Conservation (phyloP, 768 basidiomycete species). For the Arthromyces matolae region DNA sequence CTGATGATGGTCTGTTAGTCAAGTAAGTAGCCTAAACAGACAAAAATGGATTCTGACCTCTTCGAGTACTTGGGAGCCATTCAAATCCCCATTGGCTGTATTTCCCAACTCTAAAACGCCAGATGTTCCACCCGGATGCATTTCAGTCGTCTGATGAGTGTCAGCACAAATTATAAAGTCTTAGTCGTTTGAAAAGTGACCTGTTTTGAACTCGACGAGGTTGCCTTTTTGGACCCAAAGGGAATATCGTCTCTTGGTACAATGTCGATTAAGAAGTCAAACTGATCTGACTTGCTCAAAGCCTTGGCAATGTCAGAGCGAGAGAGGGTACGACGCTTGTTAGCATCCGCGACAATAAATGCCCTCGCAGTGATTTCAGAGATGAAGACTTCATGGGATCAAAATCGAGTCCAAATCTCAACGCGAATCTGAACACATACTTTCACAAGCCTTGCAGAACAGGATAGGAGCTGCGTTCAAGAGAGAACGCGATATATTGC, state of each 20-base stretch:
- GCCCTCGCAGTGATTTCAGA: slow-evolving; percentile 94
- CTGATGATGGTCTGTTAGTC: slow-evolving; percentile 13
- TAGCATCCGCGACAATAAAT: slow-evolving; percentile 91
- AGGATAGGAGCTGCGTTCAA: slow-evolving; percentile 75
- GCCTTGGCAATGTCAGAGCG: slow-evolving; percentile 93
- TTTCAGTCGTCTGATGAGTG: slow-evolving; percentile 2
- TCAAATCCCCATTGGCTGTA: not conserved
- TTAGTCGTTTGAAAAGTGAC: slow-evolving; percentile 1
- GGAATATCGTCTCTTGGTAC: slow-evolving; percentile 78
- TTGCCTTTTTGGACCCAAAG: slow-evolving; percentile 27
- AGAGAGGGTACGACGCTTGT: slow-evolving; percentile 93
- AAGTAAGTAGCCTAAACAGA: not conserved
- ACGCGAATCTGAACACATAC: slow-evolving; percentile 45
- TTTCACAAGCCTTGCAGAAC: slow-evolving; percentile 98
- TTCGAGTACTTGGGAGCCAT: slow-evolving; percentile 19
- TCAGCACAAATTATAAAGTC: not conserved
- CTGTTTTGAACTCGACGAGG: slow-evolving; percentile 13
- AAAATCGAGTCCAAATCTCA: not conserved
- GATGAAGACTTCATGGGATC: slow-evolving; percentile 81
- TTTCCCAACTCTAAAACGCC: slow-evolving; percentile 6
- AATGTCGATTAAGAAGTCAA: slow-evolving; percentile 96
- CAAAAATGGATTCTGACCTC: slow-evolving; percentile 16
- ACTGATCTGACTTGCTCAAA: slow-evolving; percentile 88
- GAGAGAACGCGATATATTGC: no score
- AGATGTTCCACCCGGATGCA: slow-evolving; percentile 8